These are phyloP conservation scores for Nemophila menziesii DNA, from an alignment of 257 asterid genomes.

Conservation along the genomic window DNA sequence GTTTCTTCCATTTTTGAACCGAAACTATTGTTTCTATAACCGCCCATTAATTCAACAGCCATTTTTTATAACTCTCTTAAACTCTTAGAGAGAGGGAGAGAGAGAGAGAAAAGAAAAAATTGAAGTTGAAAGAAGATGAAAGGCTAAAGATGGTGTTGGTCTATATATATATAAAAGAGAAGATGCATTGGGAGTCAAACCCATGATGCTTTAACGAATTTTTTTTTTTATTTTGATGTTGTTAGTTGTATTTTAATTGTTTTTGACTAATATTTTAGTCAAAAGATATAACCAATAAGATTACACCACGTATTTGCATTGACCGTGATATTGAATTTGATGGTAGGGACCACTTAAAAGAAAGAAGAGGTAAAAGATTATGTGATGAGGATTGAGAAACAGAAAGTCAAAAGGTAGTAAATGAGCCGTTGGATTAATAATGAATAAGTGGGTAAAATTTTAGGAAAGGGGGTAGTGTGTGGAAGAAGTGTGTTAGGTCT, in stretches of 20 bases:
- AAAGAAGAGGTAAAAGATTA: neutral
- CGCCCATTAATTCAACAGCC: conserved; percentile 39
- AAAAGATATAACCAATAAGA: too few relatives aligned
- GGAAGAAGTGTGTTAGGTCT: neutral
- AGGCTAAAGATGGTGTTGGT: neutral
- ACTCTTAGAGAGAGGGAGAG: too few relatives aligned
- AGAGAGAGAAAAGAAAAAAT: too few relatives aligned
- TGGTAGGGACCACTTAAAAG: neutral
- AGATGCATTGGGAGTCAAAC: neutral
- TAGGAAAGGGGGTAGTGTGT: neutral
- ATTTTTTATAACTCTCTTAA: too few relatives aligned
- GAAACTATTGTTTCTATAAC: conserved; percentile 13
- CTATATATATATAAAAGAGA: neutral
- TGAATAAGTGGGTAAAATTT: neutral
- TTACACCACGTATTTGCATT: too few relatives aligned
- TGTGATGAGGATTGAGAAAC: neutral
- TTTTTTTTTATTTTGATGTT: neutral
- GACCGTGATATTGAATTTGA: too few relatives aligned
- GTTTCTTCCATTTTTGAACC: conserved; percentile 33
- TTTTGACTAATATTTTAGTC: too few relatives aligned
- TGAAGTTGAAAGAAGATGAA: neutral
- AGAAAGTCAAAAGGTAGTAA: conserved; percentile 6
- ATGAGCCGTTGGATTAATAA: conserved; percentile 1
- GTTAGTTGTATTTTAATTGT: too few relatives aligned
- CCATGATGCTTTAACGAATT: neutral